Evolutionary conservation across 805 yeast genomes (phyloP).

Genomic region (Brettanomyces bruxellensis): DNA sequence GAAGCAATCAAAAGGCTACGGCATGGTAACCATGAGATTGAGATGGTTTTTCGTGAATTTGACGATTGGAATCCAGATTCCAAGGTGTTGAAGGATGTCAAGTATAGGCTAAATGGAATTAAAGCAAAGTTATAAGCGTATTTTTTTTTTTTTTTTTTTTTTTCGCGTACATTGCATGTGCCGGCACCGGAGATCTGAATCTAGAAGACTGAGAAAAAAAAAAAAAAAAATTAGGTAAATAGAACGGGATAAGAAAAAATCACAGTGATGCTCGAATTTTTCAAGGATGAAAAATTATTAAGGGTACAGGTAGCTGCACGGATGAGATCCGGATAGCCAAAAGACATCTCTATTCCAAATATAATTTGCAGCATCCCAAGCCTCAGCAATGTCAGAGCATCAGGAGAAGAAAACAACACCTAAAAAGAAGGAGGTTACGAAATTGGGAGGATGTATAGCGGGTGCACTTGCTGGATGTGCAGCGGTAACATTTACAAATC

Average conservation of each 20-base stretch:
- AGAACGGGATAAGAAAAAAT: background rate
- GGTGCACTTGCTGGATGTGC: conserved; percentile 96
- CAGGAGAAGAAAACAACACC: conserved; percentile 22
- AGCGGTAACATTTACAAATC: conserved; percentile 95
- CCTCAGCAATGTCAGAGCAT: conserved; percentile 18
- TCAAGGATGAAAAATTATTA: background rate
- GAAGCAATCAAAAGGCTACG: conserved; percentile 31
- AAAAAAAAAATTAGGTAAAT: conserved; percentile 1
- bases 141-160: background rate
- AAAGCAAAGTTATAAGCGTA: conserved; percentile 20
- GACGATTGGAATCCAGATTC: conserved; percentile 84
- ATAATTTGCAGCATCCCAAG: background rate
- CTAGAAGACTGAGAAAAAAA: background rate
- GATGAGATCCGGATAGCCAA: too few relatives aligned
- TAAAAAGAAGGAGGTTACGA: conserved; percentile 46
- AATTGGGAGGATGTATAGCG: conserved; percentile 75
- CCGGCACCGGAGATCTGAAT: conserved; percentile 1
- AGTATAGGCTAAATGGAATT: conserved; percentile 39
- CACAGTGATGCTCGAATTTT: background rate
- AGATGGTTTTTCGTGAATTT: conserved; percentile 56
- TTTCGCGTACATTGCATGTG: background rate
- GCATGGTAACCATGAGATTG: conserved; percentile 47
- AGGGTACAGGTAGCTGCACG: too few relatives aligned
- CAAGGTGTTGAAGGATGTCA: conserved; percentile 73
- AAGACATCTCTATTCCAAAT: too few relatives aligned